Conservation (phyloP, 2,329 filamentous ascomycete genomes). For the Fusarium acutatum region DNA sequence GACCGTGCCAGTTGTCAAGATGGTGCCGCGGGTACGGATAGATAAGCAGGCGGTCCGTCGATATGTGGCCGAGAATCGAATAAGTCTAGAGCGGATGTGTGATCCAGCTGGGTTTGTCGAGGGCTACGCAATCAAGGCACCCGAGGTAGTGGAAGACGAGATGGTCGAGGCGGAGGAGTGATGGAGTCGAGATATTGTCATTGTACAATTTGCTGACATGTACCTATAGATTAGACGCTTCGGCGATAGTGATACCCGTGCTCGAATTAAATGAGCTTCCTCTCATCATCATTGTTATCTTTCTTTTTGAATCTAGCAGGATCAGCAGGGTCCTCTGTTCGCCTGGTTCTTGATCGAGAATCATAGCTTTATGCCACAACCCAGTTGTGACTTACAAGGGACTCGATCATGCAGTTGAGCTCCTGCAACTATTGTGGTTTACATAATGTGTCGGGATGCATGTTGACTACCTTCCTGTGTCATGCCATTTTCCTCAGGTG, state of each 20-base stretch:
- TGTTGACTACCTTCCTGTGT: neutral
- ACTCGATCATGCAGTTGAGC: conserved; percentile 10
- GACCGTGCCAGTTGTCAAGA: conserved; percentile 41
- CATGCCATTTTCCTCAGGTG: neutral
- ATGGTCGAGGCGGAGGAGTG: conserved; percentile 34
- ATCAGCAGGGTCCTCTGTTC: neutral
- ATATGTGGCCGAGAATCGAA: conserved; percentile 71
- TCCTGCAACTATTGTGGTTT: neutral
- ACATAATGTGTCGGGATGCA: neutral
- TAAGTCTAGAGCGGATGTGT: conserved; percentile 72
- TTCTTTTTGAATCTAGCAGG: neutral
- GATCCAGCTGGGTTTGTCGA: conserved; percentile 79
- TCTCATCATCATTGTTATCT: neutral
- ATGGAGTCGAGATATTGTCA: neutral
- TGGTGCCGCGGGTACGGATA: conserved; percentile 58
- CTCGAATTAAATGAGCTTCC: conserved; percentile 18
- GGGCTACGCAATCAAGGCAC: conserved; percentile 65
- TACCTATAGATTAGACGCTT: conserved; percentile 23
- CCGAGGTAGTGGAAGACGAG: conserved; percentile 47
- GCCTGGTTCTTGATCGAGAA: neutral
- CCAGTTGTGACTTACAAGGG: neutral
- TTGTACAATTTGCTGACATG: neutral
- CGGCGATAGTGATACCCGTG: conserved; percentile 37
- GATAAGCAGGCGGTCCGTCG: conserved; percentile 66
- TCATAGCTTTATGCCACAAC: neutral